Base-by-base conservation (phyloP, 768 basidiomycete species). In the Baorangia bicolor region DNA sequence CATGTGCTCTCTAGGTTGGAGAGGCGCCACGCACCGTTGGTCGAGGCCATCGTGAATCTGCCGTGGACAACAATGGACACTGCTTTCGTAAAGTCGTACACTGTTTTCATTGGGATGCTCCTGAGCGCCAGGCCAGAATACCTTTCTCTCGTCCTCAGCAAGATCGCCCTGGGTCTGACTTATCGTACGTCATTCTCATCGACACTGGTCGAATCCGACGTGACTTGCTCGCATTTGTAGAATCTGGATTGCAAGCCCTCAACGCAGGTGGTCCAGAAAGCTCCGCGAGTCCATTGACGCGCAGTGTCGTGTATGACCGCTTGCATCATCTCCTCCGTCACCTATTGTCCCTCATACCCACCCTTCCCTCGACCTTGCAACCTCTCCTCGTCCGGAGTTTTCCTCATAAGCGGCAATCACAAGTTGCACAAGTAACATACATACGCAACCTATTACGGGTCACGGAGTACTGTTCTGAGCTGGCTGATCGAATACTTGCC, bases 41-140 rank as follows among this genome's bases (percentile, higher is more conserved):
- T 98, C 35, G 85, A 94, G 58, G 92, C 94, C 14, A 83, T 98
- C 55, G 78, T 98, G 40, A 81, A 80, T 58, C 79, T 98, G 66
- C 92, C 94, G 13, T 99, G 97, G 97, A 87, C 90, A 16, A 90
- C 86, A n/a, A 84, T 93, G 73, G 94, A 96, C 66, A 82, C 82
- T 31, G 75, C 77, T 33, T 90, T 96, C 60, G 94, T 95, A 49
- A 89, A 88, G 72, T 86, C 87, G 5, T 98, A 96, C 73, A 88
- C 87, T 30, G 81, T 88, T 34, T 97, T 97, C 69, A 83, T 94
- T 45, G 91, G 92, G 27, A 92, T 95, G 78, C 83, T 99, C 38
- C 82, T 96, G 62, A 93, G 90, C 58, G 92, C 96, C 23, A 77
- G 89, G 58, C 92, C 95, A 56, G 93, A 97, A 74, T 98, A 96